These are phyloP conservation scores for Ceratobasidium sp. DNA, from an alignment of 1,284 basidiomycete genomes.

Conservation along the genomic window DNA sequence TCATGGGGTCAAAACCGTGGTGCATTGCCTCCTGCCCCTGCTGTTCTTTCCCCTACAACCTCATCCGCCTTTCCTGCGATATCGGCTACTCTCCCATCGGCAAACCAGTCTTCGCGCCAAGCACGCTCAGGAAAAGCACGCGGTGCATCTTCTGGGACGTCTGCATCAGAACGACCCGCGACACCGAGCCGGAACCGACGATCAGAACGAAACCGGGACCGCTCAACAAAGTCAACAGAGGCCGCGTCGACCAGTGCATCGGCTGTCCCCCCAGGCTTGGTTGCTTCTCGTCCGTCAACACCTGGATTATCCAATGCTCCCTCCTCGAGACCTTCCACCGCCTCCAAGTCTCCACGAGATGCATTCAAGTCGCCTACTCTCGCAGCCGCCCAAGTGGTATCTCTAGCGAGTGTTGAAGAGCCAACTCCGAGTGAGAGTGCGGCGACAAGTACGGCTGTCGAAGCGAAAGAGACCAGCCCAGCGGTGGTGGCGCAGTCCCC, in stretches of 20 bases:
- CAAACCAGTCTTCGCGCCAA: slow-evolving; percentile 37
- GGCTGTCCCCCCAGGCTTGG: slow-evolving; percentile 17
- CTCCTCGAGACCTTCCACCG: slow-evolving; percentile 37
- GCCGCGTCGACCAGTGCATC: slow-evolving; percentile 8
- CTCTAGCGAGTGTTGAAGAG: slow-evolving; percentile 29
- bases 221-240: slow-evolving; percentile 29
- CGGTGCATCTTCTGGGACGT: slow-evolving; percentile 26
- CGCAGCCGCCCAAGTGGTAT: slow-evolving; percentile 46
- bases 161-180: slow-evolving; percentile 29
- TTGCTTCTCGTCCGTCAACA: slow-evolving; percentile 68
- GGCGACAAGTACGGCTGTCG: not conserved
- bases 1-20: slow-evolving; percentile 76
- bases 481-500: slow-evolving; percentile 50
- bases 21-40: slow-evolving; percentile 42
- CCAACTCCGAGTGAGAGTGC: not conserved
- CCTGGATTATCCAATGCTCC: slow-evolving; percentile 49
- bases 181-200: slow-evolving; percentile 29
- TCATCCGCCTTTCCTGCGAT: slow-evolving; percentile 42
- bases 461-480: slow-evolving; percentile 40
- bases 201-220: slow-evolving; percentile 25
- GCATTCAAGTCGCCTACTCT: slow-evolving; percentile 25
- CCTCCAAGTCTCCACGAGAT: slow-evolving; percentile 36
- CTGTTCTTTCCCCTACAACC: slow-evolving; percentile 41
- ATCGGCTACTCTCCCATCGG: slow-evolving; percentile 17
- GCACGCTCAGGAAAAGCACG: slow-evolving; percentile 27